Evolutionary conservation across 2,329 filamentous ascomycete species (phyloP).

Genomic region (Moelleriella libera): DNA sequence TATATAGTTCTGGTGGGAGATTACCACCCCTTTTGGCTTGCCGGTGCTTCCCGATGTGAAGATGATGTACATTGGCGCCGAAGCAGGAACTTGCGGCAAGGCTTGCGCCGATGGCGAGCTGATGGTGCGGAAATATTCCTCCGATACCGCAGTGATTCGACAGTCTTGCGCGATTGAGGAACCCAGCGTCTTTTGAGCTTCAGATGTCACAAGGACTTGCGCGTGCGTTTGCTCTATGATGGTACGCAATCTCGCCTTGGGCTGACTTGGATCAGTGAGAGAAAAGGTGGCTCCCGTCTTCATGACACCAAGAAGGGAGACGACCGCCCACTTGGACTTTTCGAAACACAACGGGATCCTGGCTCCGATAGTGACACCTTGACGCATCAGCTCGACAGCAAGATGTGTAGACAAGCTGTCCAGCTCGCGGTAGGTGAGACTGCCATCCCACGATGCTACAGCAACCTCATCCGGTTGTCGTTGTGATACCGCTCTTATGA

Average conservation of each 20-base stretch:
- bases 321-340: slow-evolving; percentile 30
- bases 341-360: slow-evolving; percentile 36
- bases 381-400: slow-evolving; percentile 21
- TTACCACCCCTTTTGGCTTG: slow-evolving; percentile 47
- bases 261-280: slow-evolving; percentile 31
- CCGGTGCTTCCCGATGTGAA: slow-evolving; percentile 54
- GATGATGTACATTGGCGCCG: slow-evolving; percentile 37
- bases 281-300: slow-evolving; percentile 33
- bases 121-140: slow-evolving; percentile 12
- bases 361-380: slow-evolving; percentile 23
- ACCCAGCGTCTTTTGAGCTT: neutral
- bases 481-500: slow-evolving; percentile 24
- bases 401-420: slow-evolving; percentile 26
- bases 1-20: slow-evolving; percentile 31
- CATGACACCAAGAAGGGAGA: slow-evolving; percentile 31
- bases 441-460: slow-evolving; percentile 35
- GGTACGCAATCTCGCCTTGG: slow-evolving; percentile 26
- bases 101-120: slow-evolving; percentile 4
- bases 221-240: slow-evolving; percentile 29
- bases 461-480: slow-evolving; percentile 24
- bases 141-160: slow-evolving; percentile 10
- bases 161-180: no score
- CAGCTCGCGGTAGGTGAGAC: slow-evolving; percentile 29
- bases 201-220: slow-evolving; percentile 23
- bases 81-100: slow-evolving; percentile 25